Evolutionary conservation across 305 asterid species (phyloP), one percentile per base, ranked within the genome.

Genomic region (Andrographis paniculata): DNA sequence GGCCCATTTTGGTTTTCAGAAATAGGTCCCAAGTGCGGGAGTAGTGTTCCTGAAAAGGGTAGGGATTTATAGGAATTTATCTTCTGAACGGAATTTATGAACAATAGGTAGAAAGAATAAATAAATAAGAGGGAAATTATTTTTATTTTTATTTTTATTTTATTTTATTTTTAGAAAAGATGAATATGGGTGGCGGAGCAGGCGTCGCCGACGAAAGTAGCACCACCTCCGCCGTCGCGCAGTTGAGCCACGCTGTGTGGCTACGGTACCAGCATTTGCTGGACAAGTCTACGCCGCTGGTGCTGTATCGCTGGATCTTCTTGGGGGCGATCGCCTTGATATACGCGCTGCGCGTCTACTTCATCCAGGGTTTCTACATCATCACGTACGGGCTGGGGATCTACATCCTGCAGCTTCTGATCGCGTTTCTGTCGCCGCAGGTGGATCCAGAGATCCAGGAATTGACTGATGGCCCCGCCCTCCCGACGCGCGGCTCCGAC

Each of bases 391-490:
- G 78, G 0, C 68, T 91, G 36, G 99, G 95, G 16, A 91, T 91
- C 71, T 86, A 86, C 64, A 54, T 91, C 67, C 72, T 91, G 54
- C 99, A 91, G 74, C 79, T 91, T 53, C 59, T 86, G 63, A 80
- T 91, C 33, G 96, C 96, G 19, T 91, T 91, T 53, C 72, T 91
- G 14, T 86, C 99, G 45, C 99, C 96, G 38, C 94, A 86, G 75
- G 95, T 91, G 33, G 99, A 91, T 63, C 98, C 98, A 16, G 93
- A 91, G 80, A 65, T 80, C 66, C 78, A 86, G 55, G 67, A 48
- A 21, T 51, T 72, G 9, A 18, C 17, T 16, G 87, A 69, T 46
- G 99, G 84, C 7, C 95, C 95, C 35, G 33, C 74, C 20, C 85
- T 86, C 57, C 98, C 98, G 39, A 78, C 89, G 45, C 92, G 84